Conservation (phyloP, 106 monocot species). For the Dendrobium chrysotoxum region DNA sequence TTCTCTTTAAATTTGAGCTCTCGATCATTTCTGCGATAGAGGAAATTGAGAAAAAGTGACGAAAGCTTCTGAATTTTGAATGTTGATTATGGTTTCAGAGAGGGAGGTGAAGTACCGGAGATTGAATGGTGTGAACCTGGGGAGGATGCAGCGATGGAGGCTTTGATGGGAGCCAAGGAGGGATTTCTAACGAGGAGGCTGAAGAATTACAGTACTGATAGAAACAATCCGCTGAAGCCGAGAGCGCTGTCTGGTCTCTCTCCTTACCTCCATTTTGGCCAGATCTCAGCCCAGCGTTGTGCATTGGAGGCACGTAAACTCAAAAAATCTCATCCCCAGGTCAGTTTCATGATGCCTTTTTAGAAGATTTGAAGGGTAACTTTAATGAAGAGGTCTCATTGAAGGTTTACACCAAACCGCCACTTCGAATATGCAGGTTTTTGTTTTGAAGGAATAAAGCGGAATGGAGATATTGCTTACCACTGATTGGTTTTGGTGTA, state of each 20-base stretch:
- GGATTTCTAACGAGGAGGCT: constrained; percentile 82
- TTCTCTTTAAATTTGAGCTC: not conserved
- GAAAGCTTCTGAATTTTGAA: not conserved
- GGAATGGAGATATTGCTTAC: no score
- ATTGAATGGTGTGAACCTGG: constrained; percentile 87
- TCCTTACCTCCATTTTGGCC: constrained; percentile 94
- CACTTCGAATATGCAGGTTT: not conserved
- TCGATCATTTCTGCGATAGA: not conserved
- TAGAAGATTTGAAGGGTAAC: not conserved
- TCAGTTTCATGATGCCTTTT: constrained; percentile 6
- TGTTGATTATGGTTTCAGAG: constrained; percentile 25
- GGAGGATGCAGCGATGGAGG: constrained; percentile 78
- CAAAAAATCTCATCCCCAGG: constrained; percentile 56
- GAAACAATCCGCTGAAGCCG: constrained; percentile 77
- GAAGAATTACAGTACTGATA: constrained; percentile 46
- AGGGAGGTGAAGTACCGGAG: constrained; percentile 66
- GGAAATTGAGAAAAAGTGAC: not conserved
- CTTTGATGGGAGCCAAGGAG: constrained; percentile 56
- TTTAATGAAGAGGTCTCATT: not conserved
- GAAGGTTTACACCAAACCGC: not conserved
- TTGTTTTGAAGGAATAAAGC: no score
- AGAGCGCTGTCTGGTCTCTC: constrained; percentile 65
- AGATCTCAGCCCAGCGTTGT: constrained; percentile 81
- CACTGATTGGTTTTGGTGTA: no score
- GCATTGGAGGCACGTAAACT: constrained; percentile 58